Evolutionary conservation across 768 basidiomycete species (phyloP), one percentile per base, ranked within the genome.

Genomic region (Psilocybe cubensis): DNA sequence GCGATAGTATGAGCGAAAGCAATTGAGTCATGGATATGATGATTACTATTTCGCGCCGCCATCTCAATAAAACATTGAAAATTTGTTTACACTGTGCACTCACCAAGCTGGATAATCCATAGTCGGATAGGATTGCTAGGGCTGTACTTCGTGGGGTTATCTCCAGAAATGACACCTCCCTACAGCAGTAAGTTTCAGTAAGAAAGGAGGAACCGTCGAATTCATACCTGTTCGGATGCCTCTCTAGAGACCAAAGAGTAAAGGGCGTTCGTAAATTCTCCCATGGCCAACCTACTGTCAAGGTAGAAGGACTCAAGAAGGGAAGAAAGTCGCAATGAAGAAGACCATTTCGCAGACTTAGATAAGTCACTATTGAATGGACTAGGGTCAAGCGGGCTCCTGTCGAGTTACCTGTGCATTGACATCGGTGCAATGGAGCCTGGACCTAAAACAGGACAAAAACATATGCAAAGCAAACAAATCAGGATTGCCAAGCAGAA

Each of bases 1-100:
- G 86, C 7, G 76, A 70, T 20, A 97, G 78, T 49, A 83, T 56
- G 18, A 91, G 71, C 0, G 84, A 79, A 9, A 98, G 83, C 4
- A 89, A 56, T 66, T 95, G 91, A 33, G 87, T 85, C 80, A 94
- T 86, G 29, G 73, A 73, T 55, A 97, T 80, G 75, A 98, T 94
- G 62, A 98, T 83, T 47, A 89, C 89, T 85, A 71, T 45, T 27
- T 40, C 23, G 63, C 48, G 35, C 33, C 48, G 35, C 33, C 28
- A 53, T 57, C 31, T 17, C 29, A n/a, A 48, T 24, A 29, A 57
- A 8, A 12, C 35, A 43, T 46, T 18, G n/a, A 14, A 4, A 33
- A 12, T 12, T 6, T 21, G 12, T 10, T 3, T 25, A 20, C n/a
- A 11, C 35, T 12, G 23, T 1, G 17, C 20, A 76, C 81, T 54